These are phyloP conservation scores for Aspergillus sclerotiicarbonarius DNA, from an alignment of 495 filamentous ascomycete species.

Conservation along the genomic window DNA sequence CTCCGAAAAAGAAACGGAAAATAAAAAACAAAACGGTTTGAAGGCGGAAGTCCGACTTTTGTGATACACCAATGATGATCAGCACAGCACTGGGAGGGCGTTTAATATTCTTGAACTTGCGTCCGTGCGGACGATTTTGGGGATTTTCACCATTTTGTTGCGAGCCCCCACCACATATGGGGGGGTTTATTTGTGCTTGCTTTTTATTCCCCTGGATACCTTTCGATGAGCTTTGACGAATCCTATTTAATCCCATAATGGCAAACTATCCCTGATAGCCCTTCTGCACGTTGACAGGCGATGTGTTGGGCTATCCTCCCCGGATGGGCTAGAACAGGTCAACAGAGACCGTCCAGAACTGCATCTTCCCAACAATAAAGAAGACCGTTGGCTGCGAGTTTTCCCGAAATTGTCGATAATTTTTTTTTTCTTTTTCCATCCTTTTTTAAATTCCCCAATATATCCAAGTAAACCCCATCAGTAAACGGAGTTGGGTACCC, in stretches of 20 bases:
- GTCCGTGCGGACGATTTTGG: background rate
- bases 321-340: too few relatives aligned
- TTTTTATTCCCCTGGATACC: slow-evolving; percentile 12
- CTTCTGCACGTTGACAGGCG: too few relatives aligned
- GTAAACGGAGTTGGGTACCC: too few relatives aligned
- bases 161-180: background rate
- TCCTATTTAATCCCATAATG: background rate
- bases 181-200: slow-evolving; percentile 1
- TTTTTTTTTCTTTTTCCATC: too few relatives aligned
- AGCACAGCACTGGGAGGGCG: slow-evolving; percentile 24
- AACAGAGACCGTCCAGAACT: too few relatives aligned
- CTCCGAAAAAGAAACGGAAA: background rate
- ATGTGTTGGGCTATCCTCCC: too few relatives aligned
- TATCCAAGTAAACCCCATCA: too few relatives aligned
- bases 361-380: too few relatives aligned
- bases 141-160: slow-evolving; percentile 1
- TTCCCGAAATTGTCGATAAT: too few relatives aligned
- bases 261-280: background rate
- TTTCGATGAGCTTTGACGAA: slow-evolving; percentile 12
- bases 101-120: slow-evolving; percentile 10
- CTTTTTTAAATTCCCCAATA: too few relatives aligned
- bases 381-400: too few relatives aligned
- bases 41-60: background rate
- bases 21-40: background rate
- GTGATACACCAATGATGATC: slow-evolving; percentile 17